Evolutionary conservation across 768 basidiomycete species (phyloP), one percentile per base, ranked within the genome.

Genomic region (Lentinula guzmanii): DNA sequence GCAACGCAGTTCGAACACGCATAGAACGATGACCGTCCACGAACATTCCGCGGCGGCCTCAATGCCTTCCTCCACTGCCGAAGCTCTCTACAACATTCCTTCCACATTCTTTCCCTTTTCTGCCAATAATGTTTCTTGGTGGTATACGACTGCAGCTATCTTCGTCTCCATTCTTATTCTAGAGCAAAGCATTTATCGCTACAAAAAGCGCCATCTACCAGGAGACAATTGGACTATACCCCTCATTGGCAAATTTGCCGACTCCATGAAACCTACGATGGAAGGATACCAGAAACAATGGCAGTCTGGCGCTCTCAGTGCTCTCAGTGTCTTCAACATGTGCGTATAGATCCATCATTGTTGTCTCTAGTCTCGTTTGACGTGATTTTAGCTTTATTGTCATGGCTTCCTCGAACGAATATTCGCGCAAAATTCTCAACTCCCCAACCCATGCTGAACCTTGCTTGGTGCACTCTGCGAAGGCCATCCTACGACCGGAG

Each of bases 261-360:
- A 98, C 70, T 95, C 93, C 4, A 77, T 96, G 77, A 84, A 89
- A 65, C 97, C 97, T 11, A 88, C 92, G 5, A 82, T 98, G 82
- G 91, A 95, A 70, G 84, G 84, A 45, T 99, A 99, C 79, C 90
- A 89, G 80, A 82, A 80, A 66, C 93, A 95, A 68, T 99, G 96
- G 96, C 81, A 90, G 65, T 87, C 89, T 2, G 95, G 95, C 57
- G 87, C 87, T 13, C 82, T 99, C 37, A 90, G 89, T 65, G 94
- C 88, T 9, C 77, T 96, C 61, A 95, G 92, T 71, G 97, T 99
- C 4, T 99, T 99, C 79, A 96, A 99, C 76, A 98, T 99, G 97
- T 93, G 64, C 67, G 89, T 75, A 2, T 8, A 13, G 50, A 68
- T 59, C 65, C 51, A 9, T 1, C 33, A 13, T 37, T 42, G 15